Base-by-base conservation (phyloP, 2,329 filamentous ascomycete genomes). In the Neopestalotiopsis sp. region DNA sequence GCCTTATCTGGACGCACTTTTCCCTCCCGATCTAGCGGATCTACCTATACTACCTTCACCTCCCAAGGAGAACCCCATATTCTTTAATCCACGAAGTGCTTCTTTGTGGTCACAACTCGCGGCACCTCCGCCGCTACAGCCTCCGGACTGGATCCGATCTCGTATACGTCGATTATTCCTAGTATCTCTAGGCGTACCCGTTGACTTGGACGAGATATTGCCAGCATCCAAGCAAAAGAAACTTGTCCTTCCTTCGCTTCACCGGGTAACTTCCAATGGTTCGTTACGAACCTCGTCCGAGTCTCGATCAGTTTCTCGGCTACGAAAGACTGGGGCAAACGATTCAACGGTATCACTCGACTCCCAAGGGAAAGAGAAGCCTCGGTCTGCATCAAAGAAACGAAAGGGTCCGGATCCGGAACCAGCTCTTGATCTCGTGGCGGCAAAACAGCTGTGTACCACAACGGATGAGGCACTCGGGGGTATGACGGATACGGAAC, bases 201-300 rank as follows among this genome's bases (percentile, higher is more conserved):
- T 99, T 59, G 96, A 99, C 76, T 87, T 99, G 0, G 96, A 99
- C 80, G 96, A 99, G 83, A 98, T 99, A 67, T 88, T 99, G 7
- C 96, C 96, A 0, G 95, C 95, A 0, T 97, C 94, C 13, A 98
- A 98, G 81, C 96, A 99, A 80, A 98, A 98, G 87, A 98, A 98
- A 79, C 90, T 99, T 20, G 88, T 99, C 4, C 87, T 99, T 1
- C 96, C 96, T 0, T 97, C 95, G 5, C 75, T 84, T 20, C 83
- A 83, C 68, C 80, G 78, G 17, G 74, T 79, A 78, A 86, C 82
- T 64, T 86, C 81, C 70, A 86, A 79, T 66, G 82, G 78, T 71
- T 91, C 84, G 32, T 86, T 84, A 42, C 84, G 88, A 56, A 86
- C 83, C 20, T 90, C 89, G 3, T 83, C 82, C 32, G 88, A 90